Evolutionary conservation across 208 protist species (phyloP).

Genomic region (Acanthamoeba castellanii): DNA sequence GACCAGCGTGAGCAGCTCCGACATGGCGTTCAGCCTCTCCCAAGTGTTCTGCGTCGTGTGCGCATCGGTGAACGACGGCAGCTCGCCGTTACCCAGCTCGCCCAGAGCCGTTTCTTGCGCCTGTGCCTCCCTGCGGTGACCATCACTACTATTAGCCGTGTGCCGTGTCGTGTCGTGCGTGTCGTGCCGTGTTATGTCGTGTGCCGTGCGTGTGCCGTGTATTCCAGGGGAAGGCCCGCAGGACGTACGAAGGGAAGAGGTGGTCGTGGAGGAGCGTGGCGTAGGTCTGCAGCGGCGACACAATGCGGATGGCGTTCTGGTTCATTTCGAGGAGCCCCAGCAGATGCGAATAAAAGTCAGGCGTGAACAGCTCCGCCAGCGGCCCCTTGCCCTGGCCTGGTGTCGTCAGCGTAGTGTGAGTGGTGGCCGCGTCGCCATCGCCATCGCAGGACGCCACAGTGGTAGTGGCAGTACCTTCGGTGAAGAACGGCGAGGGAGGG

Average conservation of each 20-base stretch:
- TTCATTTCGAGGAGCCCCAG: conserved; percentile 33
- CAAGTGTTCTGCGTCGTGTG: background rate
- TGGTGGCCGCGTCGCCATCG: background rate
- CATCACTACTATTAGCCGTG: background rate
- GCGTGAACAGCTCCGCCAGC: background rate
- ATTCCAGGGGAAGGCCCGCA: background rate
- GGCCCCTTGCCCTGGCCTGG: background rate
- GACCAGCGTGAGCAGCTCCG: background rate
- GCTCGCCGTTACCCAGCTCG: background rate
- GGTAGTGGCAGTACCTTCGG: conserved; percentile 3
- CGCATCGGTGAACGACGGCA: background rate
- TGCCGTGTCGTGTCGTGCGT: background rate
- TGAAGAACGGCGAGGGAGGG: background rate
- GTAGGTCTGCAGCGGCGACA: conserved; percentile 6
- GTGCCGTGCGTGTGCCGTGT: background rate
- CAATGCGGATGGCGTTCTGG: conserved; percentile 29
- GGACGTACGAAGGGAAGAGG: conserved; percentile 2
- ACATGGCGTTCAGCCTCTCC: background rate
- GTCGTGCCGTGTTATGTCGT: too few relatives aligned
- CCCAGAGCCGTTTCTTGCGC: background rate
- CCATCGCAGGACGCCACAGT: background rate
- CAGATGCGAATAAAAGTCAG: background rate
- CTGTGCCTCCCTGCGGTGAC: background rate
- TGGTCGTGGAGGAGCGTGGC: background rate
- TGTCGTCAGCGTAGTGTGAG: background rate